Percentiles rank a stretch among this genome's conserved stretches.
These are phyloP conservation scores for Cryptosporidium felis DNA, from an alignment of 169 alveolate species.

Conservation along the genomic window DNA sequence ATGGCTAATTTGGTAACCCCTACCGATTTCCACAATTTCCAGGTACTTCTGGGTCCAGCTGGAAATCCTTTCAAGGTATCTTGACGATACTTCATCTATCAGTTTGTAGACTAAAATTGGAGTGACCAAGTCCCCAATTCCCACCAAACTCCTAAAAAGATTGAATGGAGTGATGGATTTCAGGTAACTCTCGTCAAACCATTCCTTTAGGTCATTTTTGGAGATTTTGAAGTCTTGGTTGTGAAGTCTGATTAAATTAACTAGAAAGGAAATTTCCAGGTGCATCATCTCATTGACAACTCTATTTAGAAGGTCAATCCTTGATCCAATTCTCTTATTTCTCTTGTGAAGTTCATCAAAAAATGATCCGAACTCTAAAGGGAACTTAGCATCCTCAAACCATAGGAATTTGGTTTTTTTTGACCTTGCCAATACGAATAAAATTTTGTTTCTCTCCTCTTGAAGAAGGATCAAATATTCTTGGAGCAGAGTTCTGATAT, in stretches of 20 bases:
- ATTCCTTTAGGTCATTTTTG: not conserved
- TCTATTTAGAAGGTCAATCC: not conserved
- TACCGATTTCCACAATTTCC: not conserved
- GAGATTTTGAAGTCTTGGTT: not conserved
- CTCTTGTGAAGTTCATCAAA: not conserved
- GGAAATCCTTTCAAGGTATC: not conserved
- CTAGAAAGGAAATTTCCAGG: slow-evolving; percentile 7
- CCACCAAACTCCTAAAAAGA: not conserved
- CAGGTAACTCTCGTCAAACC: not conserved
- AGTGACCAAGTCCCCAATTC: not conserved
- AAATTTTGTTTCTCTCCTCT: slow-evolving; percentile 16
- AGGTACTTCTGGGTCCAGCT: not conserved
- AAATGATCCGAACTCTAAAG: not conserved
- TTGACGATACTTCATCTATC: not conserved
- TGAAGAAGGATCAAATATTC: not conserved
- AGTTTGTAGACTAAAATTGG: not conserved
- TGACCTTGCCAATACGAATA: not conserved
- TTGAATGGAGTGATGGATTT: not conserved
- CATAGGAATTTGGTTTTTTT: not conserved
- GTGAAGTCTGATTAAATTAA: not conserved
- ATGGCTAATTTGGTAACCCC: not conserved
- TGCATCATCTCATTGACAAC: slow-evolving; percentile 1
- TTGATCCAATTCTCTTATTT: not conserved
- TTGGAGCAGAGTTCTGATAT: not conserved
- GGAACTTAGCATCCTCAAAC: not conserved